Conservation (phyloP, 345 rosid genomes). For the Heritiera littoralis region DNA sequence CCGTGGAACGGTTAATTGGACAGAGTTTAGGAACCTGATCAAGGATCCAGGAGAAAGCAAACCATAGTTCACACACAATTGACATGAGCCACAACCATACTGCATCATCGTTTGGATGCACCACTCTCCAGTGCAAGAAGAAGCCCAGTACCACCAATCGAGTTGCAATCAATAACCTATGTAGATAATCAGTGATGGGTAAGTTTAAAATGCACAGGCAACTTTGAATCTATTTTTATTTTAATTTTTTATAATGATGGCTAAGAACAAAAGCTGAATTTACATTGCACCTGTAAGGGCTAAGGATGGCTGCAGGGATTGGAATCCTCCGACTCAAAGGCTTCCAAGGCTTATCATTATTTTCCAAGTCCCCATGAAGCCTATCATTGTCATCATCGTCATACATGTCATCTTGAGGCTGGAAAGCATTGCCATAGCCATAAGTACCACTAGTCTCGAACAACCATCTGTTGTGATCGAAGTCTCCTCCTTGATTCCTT, state of each 20-base stretch:
- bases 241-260: not conserved
- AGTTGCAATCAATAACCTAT: slow-evolving; percentile 53
- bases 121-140: slow-evolving; percentile 82
- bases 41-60: slow-evolving; percentile 92
- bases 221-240: not conserved
- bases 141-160: slow-evolving; percentile 66
- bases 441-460: slow-evolving; percentile 85
- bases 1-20: slow-evolving; percentile 83
- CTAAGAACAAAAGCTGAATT: not conserved
- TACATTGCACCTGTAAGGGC: slow-evolving; percentile 66
- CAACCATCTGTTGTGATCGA: slow-evolving; percentile 85
- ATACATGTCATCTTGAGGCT: slow-evolving; percentile 76
- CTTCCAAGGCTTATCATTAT: slow-evolving; percentile 84
- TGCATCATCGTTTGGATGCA: slow-evolving; percentile 77
- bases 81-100: slow-evolving; percentile 93
- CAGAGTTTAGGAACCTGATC: slow-evolving; percentile 85
- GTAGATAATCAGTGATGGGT: not conserved
- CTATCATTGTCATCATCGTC: slow-evolving; percentile 61
- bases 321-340: slow-evolving; percentile 71
- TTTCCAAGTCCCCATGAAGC: slow-evolving; percentile 55
- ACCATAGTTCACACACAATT: slow-evolving; percentile 80
- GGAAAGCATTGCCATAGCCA: slow-evolving; percentile 80
- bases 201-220: not conserved
- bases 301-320: slow-evolving; percentile 58
- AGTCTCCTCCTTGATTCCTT: slow-evolving; percentile 77